Conservation (phyloP, 805 yeast species). For the Wickerhamomyces rabaulensis region DNA sequence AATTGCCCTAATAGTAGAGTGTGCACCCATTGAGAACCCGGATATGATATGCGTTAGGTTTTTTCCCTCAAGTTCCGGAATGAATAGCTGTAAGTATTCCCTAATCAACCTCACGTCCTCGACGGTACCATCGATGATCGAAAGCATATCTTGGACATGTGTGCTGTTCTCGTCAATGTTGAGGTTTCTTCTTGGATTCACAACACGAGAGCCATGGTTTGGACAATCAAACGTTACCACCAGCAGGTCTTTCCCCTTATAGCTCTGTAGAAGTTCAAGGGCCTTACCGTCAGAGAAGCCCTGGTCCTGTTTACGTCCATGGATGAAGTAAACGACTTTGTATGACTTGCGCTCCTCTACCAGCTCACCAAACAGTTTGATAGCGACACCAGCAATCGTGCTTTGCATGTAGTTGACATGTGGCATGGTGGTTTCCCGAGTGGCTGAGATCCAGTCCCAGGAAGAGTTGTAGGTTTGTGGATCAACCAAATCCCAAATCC, state of each 20-base stretch:
- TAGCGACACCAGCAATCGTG: background rate
- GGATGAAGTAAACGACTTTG: background rate
- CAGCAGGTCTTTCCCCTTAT: background rate
- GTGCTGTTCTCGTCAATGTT: background rate
- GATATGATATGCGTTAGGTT: constrained; percentile 3
- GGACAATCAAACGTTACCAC: background rate
- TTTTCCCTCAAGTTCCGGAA: constrained; percentile 4
- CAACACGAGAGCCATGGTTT: background rate
- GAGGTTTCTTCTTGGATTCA: background rate
- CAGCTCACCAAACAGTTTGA: background rate
- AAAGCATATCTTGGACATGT: constrained; percentile 18
- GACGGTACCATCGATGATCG: constrained; percentile 15
- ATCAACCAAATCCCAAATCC: too few species aligned
- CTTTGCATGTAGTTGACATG: background rate
- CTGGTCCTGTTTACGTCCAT: background rate
- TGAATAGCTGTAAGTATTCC: constrained; percentile 13
- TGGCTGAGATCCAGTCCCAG: too few species aligned
- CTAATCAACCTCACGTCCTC: constrained; percentile 14
- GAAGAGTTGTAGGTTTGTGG: too few species aligned
- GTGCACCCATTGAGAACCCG: constrained; percentile 25
- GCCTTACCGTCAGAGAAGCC: background rate
- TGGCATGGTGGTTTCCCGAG: background rate
- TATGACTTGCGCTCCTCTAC: background rate
- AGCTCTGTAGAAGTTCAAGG: background rate
- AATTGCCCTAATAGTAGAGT: constrained; percentile 13